Evolutionary conservation across 768 basidiomycete species (phyloP), one percentile per base, ranked within the genome.

Genomic region (Paxillus rubicundulus): DNA sequence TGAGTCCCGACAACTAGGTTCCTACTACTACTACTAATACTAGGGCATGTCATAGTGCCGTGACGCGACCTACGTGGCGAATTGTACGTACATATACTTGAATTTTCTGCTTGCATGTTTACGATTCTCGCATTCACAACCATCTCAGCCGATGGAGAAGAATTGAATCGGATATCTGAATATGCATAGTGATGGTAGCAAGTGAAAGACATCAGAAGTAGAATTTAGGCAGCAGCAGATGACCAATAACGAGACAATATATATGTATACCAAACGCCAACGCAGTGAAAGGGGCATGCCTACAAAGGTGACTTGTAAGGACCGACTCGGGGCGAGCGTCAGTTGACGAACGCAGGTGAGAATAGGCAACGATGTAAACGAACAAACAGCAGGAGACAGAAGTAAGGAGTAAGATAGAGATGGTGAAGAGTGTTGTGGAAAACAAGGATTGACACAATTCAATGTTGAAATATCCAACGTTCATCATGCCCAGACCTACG

Each of bases 401-500:
- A 65, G 32, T 38, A 17, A 40, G 39, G 54, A 47, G 51, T 56
- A 57, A 65, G 3, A 61, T 54, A 54, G 61, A 55, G 54, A 66
- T 49, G 49, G 30, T 45, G 47, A 66, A 54, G 65, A 63, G 47
- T 33, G 66, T 63, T 30, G 55, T 46, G 33, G 43, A 57, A 66
- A 50, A 47, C 55, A 67, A 67, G 54, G 61, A 59, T 43, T 52
- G 43, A 52, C 53, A 49, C 42, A 50, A 58, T 60, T 57, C 55
- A 57, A 45, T 59, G 24, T 24, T 24, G 24, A 24, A 24, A 24
- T 24, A 24, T 5, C 6, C 24, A 24, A 24, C 24, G 63, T 63
- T 61, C 61, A 68, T 82, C 78, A 92, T 76, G 90, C 90, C 90
- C 90, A 92, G 51, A 92, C 89, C 90, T 92, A 57, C 18, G 56